Base-by-base conservation (phyloP, 306 rosid species). In the Vachellia collinsii region DNA sequence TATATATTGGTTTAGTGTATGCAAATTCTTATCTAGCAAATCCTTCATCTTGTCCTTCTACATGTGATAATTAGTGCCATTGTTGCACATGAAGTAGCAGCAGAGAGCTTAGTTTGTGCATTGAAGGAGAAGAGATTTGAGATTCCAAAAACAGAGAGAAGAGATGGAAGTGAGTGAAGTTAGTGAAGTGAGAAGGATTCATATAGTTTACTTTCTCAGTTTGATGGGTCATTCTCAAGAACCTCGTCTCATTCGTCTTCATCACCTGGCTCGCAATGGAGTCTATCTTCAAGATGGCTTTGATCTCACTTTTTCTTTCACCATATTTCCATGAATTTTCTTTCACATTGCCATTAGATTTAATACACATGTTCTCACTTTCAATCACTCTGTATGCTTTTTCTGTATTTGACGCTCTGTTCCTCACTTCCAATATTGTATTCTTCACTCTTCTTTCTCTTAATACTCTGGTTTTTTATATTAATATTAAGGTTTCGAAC, bases 181-280 rank as follows among this genome's bases (percentile, higher is more conserved):
- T 61, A 86, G 90, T 53, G 88, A 92, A 86, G 85, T 89, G 69
- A 85, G 97, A 82, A 85, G 88, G 76, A 75, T 94, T 85, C 94
- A 92, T 72, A 86, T 94, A 44, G 34, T 29, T 2, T 29, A 29
- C 34, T 29, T 29, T 29, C 92, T 94, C 19, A 87, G 85, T 72
- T 90, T 82, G 25, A 81, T 82, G 78, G 93, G 92, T 67, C 92
- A 76, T 6, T 68, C 81, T 13, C 94, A 91, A 13, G 97, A 89
- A 36, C 94, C 94, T 19, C 97, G 92, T 84, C 97, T 94, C 67
- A 82, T 92, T 70, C 91, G 94, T 8, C 87, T 94, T 70, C 93
- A 89, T 42, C 97, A 92, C 81, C 83, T 87, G 5, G 67, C 88
- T 58, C 86, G 91, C 36, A 84, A 72, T 67, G 94, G 94, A 0